Evolutionary conservation across 2,329 filamentous ascomycete genomes (phyloP), one percentile per base, ranked within the genome.

Genomic region (Claviceps sp.): DNA sequence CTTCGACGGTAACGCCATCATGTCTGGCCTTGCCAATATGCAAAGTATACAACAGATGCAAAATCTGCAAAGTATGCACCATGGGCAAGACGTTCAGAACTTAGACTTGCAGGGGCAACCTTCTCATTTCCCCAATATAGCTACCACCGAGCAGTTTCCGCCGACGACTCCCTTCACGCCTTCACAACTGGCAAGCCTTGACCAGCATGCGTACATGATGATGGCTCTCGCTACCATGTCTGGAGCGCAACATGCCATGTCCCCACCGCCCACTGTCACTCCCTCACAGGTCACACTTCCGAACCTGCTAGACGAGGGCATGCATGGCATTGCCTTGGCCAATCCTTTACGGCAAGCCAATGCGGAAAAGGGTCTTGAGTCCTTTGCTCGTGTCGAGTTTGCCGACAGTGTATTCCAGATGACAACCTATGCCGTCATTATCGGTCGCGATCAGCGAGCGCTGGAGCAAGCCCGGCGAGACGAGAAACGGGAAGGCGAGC

Each of bases 381-480:
- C 76, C 3, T 81, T 79, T 62, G 77, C 77, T 44, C 71, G 73
- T 50, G 71, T 90, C 55, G 78, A 82, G 60, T 89, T 90, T 62
- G 75, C 78, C 58, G 86, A 90, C 70, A 84, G 85, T 62, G 77
- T 82, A 52, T 89, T 87, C 64, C 85, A 87, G 66, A 85, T 90
- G 81, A 87, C 82, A 49, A 88, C 84, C 1, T 84, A 83, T 59
- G 75, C 79, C 50, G 77, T 89, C 58, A 78, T 86, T 52, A 79
- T 90, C 30, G 85, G 85, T 51, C 82, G 86, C 55, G 85, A 89
- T 65, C 74, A 82, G 60, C 69, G 73, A 50, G 81, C 81, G 9
- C 67, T 80, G 57, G 68, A 74, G 51, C 73, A 78, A 58, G 79
- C 78, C 22, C 71, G 73, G 45, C 69, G 70, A 52, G 73, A 79